These are phyloP conservation scores for Thalassiosira hispida DNA, from an alignment of 352 stramenopile genomes.

Conservation along the genomic window DNA sequence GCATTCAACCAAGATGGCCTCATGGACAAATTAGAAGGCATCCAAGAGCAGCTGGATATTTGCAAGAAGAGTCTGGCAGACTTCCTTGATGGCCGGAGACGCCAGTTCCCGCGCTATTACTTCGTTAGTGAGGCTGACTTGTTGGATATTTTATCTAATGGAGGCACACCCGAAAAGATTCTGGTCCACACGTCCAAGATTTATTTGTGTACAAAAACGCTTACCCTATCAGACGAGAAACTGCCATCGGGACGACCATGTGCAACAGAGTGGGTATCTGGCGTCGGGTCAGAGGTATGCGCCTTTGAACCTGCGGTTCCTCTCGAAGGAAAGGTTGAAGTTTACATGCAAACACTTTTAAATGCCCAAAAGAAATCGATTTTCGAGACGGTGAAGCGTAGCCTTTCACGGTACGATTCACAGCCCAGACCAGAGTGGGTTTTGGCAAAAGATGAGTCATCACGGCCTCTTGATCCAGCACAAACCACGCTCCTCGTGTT, in stretches of 20 bases:
- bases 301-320: conserved; percentile 91
- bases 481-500: conserved; percentile 91
- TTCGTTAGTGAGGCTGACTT: conserved; percentile 94
- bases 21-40: conserved; percentile 85
- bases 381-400: conserved; percentile 93
- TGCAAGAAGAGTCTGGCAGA: conserved; percentile 95
- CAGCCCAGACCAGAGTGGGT: conserved; percentile 95
- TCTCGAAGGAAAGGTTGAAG: conserved; percentile 95
- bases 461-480: conserved; percentile 91
- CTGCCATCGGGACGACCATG: conserved; percentile 84
- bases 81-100: conserved; percentile 94
- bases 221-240: conserved; percentile 93
- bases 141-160: conserved; percentile 94
- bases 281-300: conserved; percentile 92
- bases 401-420: conserved; percentile 89
- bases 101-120: conserved; percentile 94
- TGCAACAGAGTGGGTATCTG: conserved; percentile 90
- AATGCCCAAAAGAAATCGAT: conserved; percentile 93
- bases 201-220: conserved; percentile 87
- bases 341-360: conserved; percentile 96
- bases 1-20: conserved; percentile 86
- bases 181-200: conserved; percentile 91
- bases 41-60: conserved; percentile 91
- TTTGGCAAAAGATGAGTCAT: conserved; percentile 91
- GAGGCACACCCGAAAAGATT: conserved; percentile 96